Percentiles rank a stretch among this genome's conserved stretches.
Conservation (phyloP, 1,284 basidiomycete species). For the Papiliotrema nemorosa region DNA sequence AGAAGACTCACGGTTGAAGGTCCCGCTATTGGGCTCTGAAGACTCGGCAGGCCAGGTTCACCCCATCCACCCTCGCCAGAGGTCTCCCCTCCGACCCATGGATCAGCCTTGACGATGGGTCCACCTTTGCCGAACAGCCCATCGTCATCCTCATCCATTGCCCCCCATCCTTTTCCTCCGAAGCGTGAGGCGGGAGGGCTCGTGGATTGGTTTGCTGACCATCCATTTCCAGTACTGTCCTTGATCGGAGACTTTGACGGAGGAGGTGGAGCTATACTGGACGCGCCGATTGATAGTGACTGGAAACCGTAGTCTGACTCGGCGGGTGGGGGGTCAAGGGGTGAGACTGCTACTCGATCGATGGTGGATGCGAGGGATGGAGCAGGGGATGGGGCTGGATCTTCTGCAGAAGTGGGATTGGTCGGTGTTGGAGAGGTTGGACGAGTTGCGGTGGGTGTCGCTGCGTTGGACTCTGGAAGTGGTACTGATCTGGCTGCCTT, state of each 20-base stretch:
- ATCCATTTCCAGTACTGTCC: background rate
- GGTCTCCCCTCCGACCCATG: conserved; percentile 9
- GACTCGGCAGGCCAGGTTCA: conserved; percentile 12
- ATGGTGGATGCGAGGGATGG: conserved; percentile 19
- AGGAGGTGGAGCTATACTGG: conserved; percentile 5
- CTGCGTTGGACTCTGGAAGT: conserved; percentile 27
- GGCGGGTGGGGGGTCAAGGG: conserved; percentile 33
- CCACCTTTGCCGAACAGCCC: conserved; percentile 35
- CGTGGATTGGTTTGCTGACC: background rate
- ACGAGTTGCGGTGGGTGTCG: conserved; percentile 30
- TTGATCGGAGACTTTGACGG: conserved; percentile 5
- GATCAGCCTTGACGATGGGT: conserved; percentile 13
- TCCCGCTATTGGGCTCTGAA: background rate
- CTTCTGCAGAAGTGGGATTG: background rate
- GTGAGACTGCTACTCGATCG: conserved; percentile 42
- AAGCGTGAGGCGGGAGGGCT: conserved; percentile 20
- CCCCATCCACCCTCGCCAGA: conserved; percentile 26
- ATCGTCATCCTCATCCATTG: conserved; percentile 29
- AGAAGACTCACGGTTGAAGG: conserved; percentile 1
- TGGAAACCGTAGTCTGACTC: conserved; percentile 36
- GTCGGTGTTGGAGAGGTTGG: conserved; percentile 19
- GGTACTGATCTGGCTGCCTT: conserved; percentile 21
- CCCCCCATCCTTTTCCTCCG: conserved; percentile 35
- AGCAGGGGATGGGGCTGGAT: conserved; percentile 4
- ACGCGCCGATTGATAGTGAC: conserved; percentile 32